Evolutionary conservation across 495 filamentous ascomycete species (phyloP), one percentile per base, ranked within the genome.

Genomic region (Pyrenopolyporus hunteri): DNA sequence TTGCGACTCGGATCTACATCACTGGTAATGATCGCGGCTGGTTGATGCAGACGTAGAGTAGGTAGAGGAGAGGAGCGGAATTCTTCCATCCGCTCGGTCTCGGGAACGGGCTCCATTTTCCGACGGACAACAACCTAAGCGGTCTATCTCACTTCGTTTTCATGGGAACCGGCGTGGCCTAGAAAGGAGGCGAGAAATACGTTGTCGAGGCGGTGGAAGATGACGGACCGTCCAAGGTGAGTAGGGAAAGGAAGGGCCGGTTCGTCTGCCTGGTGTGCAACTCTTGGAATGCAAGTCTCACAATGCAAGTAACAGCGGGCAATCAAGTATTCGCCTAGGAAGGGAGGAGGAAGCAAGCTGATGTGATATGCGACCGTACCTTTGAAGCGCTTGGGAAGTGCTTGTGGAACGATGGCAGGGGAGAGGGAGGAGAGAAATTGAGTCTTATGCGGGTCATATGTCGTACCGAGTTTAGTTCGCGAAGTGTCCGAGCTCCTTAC

Each of bases 31-130:
- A 81, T 35, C 33, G 66, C 50, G 44, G 71, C 46, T 45, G 76
- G 61, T 51, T 63, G 58, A 39, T 77, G 64, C 29, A 77, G 55
- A 63, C 74, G 72, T 33, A 77, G 49, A 29, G 59, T 50, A 37
- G 70, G 68, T 45, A 82, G 70, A 57, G 80, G 80, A 32, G 79
- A 77, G 33, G 80, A 64, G 25, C 78, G 74, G 57, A 83, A 83
- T 63, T 82, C 79, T 77, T 83, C 82, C 82, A 84, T 81, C 54
- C 78, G 70, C 73, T 84, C 78, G 5, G 80, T 83, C 67, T 84
- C 82, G 51, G 81, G 82, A 58, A 83, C 81, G 13, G 80, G 80
- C 62, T 84, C 82, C 82, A 84, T 84, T 49, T n/a, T 63, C 54
- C 28, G 36, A 59, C 50, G 53, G 23, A 42, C 25, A 33, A 49